Percentiles rank a stretch among this genome's conserved stretches.
These are phyloP conservation scores for Solanum neorickii DNA, from an alignment of 257 asterid species.

Conservation along the genomic window DNA sequence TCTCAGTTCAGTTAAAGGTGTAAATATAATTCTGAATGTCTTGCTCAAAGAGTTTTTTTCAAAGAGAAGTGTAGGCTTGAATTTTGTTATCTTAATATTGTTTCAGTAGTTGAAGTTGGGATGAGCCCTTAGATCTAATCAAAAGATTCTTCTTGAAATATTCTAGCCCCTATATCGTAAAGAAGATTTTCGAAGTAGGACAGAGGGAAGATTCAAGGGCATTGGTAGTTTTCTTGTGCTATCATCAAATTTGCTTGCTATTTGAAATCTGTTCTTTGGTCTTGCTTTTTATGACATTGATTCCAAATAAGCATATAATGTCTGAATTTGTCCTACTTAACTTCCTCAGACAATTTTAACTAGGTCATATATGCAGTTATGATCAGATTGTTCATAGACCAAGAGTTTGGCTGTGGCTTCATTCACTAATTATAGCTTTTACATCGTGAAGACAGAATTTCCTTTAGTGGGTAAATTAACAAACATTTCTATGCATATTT, in stretches of 20 bases:
- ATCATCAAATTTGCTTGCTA: not conserved
- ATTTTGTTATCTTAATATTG: not conserved
- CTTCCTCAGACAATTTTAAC: not conserved
- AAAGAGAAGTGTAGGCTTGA: not conserved
- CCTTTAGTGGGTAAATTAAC: not conserved
- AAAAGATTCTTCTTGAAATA: not conserved
- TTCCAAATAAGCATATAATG: not conserved
- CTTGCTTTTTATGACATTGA: not conserved
- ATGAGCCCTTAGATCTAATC: not conserved
- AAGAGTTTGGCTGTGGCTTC: not conserved
- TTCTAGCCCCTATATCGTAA: not conserved
- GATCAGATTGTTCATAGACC: not conserved
- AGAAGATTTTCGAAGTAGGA: not conserved
- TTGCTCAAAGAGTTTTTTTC: not conserved
- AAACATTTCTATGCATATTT: not conserved
- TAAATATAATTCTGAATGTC: not conserved
- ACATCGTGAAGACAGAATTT: not conserved
- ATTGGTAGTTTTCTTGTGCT: not conserved
- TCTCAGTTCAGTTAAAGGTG: not conserved
- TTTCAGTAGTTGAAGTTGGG: not conserved
- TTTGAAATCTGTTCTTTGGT: not conserved
- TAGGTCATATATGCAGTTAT: not conserved
- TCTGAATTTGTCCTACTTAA: not conserved
- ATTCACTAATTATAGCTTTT: not conserved
- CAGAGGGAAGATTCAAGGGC: not conserved